phyloP scores from a whole-genome alignment of 768 basidiomycete species.

The Xerocomellus dryophilus region DNA sequence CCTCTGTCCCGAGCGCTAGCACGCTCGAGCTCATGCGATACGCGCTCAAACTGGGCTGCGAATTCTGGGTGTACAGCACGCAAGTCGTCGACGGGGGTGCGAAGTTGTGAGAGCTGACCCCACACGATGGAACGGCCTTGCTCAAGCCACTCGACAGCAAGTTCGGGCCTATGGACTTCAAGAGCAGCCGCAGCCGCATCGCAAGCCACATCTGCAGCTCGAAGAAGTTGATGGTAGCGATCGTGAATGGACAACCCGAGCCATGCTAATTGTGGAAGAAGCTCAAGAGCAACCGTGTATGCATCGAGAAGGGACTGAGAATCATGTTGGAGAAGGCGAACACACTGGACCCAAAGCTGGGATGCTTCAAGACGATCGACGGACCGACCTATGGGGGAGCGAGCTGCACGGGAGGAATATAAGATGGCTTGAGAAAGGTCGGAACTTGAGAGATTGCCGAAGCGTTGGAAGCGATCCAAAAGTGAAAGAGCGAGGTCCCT shows the following conservation, averaged over 20 bases:
- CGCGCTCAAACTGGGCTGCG: no score
- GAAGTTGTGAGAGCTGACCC: neutral
- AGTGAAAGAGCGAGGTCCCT: no score
- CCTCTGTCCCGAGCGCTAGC: neutral
- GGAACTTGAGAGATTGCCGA: no score
- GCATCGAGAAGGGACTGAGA: neutral
- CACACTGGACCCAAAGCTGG: neutral
- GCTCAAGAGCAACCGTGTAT: neutral
- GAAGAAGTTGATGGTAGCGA: neutral
- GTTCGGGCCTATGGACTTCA: neutral
- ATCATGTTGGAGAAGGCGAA: neutral
- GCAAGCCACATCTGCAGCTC: neutral
- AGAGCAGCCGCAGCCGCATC: neutral
- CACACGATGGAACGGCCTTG: neutral
- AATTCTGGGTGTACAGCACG: neutral
- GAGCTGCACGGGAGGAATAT: neutral
- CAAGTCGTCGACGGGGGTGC: neutral
- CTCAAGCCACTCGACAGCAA: slow-evolving; percentile 1
- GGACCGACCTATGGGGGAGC: neutral
- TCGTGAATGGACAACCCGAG: neutral
- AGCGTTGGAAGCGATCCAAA: no score
- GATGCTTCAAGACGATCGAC: neutral
- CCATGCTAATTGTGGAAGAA: neutral
- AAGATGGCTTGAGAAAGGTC: no score
- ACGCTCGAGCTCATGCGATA: neutral